Evolutionary conservation across 2,329 filamentous ascomycete species (phyloP), one percentile per base, ranked within the genome.

Genomic region (Neurospora crassa): DNA sequence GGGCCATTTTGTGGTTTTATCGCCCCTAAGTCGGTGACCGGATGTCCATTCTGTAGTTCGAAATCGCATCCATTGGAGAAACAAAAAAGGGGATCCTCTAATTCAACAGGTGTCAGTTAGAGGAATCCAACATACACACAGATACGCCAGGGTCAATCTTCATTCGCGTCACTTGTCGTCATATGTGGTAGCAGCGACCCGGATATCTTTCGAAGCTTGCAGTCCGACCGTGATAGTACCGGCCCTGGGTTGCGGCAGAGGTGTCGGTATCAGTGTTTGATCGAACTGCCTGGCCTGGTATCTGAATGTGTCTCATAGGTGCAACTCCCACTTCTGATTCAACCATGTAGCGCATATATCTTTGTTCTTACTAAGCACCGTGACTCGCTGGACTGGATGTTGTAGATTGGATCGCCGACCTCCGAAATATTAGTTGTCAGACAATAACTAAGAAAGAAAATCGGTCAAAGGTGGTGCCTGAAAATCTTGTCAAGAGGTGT

Each of bases 91-190:
- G 34, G 34, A 63, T 8, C 24, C 16, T 16, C 10, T 34, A 18
- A 63, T 63, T 34, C 8, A 18, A 42, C 24, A 63, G 24, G 24
- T 59, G 47, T 16, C 29, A 16, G 47, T 10, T 29, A 6, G 42
- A 47, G 40, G 59, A 37, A 20, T 67, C 20, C 37, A 18, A 45
- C 40, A 69, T 43, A 68, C 63, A 6, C 29, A 42, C 59, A 34
- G 41, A 53, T 40, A 59, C 47, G 24, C 47, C 47, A 29, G 47
- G 14, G 10, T 16, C 12, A 20, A 40, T 34, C 18, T n/a, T 53
- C 41, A 41, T 69, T 68, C 71, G 72, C 70, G 70, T 72, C 72
- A 73, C 72, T 70, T 70, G 70, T 75, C 74, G 74, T 75, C 74
- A 74, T 74, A 45, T 68, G 12, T 45, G 47, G 59, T 70, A 68